Evolutionary conservation across 2,329 filamentous ascomycete species (phyloP).

Genomic region (Aspergillus vadensis): DNA sequence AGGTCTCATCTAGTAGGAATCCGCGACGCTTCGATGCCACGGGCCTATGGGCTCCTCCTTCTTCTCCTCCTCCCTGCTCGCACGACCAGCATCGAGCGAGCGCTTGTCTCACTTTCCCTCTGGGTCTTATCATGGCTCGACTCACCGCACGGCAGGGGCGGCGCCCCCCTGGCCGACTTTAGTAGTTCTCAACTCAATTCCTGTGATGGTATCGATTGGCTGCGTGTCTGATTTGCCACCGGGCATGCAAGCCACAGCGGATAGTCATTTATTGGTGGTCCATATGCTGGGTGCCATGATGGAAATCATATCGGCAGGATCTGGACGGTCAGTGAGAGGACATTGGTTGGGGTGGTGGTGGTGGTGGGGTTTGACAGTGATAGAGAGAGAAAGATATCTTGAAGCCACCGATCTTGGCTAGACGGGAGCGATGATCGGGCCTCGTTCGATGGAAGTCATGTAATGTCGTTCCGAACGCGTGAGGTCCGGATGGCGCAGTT

Average conservation of each 20-base stretch:
- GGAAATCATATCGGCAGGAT: constrained; percentile 2
- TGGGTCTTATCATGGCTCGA: constrained; percentile 11
- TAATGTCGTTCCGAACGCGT: not conserved
- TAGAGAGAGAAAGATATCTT: not conserved
- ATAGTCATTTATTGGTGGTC: not conserved
- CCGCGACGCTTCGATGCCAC: not conserved
- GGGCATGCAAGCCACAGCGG: constrained; percentile 7
- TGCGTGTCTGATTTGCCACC: constrained; percentile 3
- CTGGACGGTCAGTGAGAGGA: not conserved
- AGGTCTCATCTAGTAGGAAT: not conserved
- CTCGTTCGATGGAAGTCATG: not conserved
- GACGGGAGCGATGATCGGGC: not conserved
- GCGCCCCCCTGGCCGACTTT: not conserved
- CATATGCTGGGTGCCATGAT: not conserved
- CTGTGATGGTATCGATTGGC: not conserved
- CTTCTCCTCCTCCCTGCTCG: not conserved
- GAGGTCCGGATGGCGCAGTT: not conserved
- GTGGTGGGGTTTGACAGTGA: not conserved
- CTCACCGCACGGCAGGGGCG: constrained; percentile 9
- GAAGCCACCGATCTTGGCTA: not conserved
- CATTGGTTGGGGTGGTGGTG: not conserved
- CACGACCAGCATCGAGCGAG: not conserved
- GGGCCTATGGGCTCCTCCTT: not conserved
- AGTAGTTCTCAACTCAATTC: constrained; percentile 7
- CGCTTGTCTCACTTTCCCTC: constrained; percentile 7